A percentile compares a stretch with the other conserved stretches of the same genome.
Conservation (phyloP, 371 early-diverging fungal species). For the Thermomucor indicae-seudaticae region DNA sequence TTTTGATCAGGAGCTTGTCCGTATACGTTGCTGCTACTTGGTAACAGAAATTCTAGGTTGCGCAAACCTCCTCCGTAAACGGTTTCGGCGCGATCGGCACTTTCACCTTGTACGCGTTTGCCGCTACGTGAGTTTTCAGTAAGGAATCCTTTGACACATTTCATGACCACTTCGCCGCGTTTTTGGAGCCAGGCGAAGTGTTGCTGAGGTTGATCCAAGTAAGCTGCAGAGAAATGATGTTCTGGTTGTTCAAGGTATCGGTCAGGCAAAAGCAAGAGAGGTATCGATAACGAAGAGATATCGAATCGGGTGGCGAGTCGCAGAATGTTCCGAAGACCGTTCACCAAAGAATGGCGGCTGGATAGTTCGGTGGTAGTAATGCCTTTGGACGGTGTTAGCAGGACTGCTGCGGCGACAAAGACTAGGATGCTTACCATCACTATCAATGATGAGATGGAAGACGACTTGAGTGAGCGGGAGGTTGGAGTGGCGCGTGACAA, state of each 20-base stretch:
- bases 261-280: constrained; percentile 64
- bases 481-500: constrained; percentile 77
- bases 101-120: constrained; percentile 30
- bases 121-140: constrained; percentile 50
- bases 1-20: constrained; percentile 6
- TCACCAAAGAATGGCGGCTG: constrained; percentile 48
- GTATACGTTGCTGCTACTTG: constrained; percentile 23
- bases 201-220: constrained; percentile 18
- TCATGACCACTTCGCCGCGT: constrained; percentile 58
- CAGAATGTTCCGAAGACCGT: constrained; percentile 64
- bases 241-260: constrained; percentile 38
- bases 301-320: constrained; percentile 63
- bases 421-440: constrained; percentile 30
- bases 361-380: constrained; percentile 37
- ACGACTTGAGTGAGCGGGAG: constrained; percentile 69
- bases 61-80: constrained; percentile 33
- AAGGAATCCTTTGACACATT: constrained; percentile 59
- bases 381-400: constrained; percentile 14
- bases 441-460: constrained; percentile 64
- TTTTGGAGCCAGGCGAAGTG: constrained; percentile 33
- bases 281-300: constrained; percentile 62
- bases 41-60: constrained; percentile 43
- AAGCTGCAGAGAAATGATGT: constrained; percentile 4
- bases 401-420: not conserved
- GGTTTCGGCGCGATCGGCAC: constrained; percentile 24